phyloP scores from a whole-genome alignment of 352 stramenopile genomes.

The Phytophthora constricta region DNA sequence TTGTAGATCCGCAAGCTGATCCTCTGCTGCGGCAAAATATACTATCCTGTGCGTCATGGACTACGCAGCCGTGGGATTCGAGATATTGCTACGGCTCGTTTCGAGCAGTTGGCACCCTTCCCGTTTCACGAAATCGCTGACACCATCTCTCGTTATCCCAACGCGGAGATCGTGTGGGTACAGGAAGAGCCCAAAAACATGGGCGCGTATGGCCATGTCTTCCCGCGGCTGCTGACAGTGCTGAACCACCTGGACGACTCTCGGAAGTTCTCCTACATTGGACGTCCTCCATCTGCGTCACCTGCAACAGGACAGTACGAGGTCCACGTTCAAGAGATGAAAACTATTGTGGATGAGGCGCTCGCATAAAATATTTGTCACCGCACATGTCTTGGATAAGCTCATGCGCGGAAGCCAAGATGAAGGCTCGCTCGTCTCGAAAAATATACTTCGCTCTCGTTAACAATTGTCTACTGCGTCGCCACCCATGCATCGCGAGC shows the following conservation, averaged over 20 bases:
- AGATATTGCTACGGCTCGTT: constrained; percentile 71
- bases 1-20: constrained; percentile 78
- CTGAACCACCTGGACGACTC: constrained; percentile 84
- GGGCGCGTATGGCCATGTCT: constrained; percentile 95
- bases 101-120: constrained; percentile 95
- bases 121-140: constrained; percentile 96
- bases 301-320: constrained; percentile 96
- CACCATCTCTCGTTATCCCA: constrained; percentile 91
- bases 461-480: constrained; percentile 14
- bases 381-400: not conserved
- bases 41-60: constrained; percentile 77
- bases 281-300: constrained; percentile 93
- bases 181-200: constrained; percentile 99
- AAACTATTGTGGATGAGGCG: constrained; percentile 91
- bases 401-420: too few species aligned
- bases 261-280: constrained; percentile 91
- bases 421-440: too few species aligned
- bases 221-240: constrained; percentile 93
- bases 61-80: constrained; percentile 60
- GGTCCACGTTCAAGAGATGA: constrained; percentile 94
- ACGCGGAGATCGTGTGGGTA: constrained; percentile 96
- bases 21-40: constrained; percentile 87
- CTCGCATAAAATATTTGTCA: constrained; percentile 48
- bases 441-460: not conserved
- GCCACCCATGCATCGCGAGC: constrained; percentile 37